Conservation (phyloP, 2,329 filamentous ascomycete species). For the Aureobasidium subglaciale region DNA sequence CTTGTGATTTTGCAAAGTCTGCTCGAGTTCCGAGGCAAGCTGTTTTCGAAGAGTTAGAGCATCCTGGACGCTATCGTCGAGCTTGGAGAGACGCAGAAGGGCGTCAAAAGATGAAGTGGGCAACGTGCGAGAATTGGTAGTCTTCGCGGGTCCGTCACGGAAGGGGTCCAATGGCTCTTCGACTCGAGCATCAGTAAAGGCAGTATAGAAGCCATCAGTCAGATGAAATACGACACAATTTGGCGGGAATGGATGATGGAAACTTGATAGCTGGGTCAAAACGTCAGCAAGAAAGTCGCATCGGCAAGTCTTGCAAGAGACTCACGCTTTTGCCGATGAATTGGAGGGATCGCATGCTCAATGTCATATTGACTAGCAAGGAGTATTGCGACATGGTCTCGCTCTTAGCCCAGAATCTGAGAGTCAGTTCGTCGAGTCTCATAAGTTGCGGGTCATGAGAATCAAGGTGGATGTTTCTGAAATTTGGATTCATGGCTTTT, state of each 20-base stretch:
- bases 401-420: slow-evolving; percentile 68
- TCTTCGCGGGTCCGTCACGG: slow-evolving; percentile 29
- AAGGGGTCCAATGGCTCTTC: slow-evolving; percentile 28
- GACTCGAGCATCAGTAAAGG: slow-evolving; percentile 58
- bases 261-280: slow-evolving; percentile 41
- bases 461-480: slow-evolving; percentile 73
- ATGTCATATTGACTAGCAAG: slow-evolving; percentile 63
- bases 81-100: slow-evolving; percentile 77
- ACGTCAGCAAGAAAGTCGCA: not conserved
- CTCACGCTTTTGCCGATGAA: slow-evolving; percentile 62
- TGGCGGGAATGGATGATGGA: slow-evolving; percentile 66
- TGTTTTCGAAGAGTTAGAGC: slow-evolving; percentile 68
- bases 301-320: not conserved
- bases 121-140: slow-evolving; percentile 39
- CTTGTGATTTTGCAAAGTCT: slow-evolving; percentile 34
- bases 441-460: slow-evolving; percentile 56
- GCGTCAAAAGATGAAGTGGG: slow-evolving; percentile 77
- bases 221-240: slow-evolving; percentile 85
- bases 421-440: slow-evolving; percentile 55
- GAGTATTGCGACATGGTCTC: slow-evolving; percentile 48
- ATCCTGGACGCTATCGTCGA: slow-evolving; percentile 88
- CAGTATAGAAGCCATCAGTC: slow-evolving; percentile 76
- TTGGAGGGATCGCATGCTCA: slow-evolving; percentile 66
- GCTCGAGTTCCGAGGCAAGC: slow-evolving; percentile 71
- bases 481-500: slow-evolving; percentile 84